Evolutionary conservation across 2,329 filamentous ascomycete genomes (phyloP).

Genomic region (Fusarium foetens): DNA sequence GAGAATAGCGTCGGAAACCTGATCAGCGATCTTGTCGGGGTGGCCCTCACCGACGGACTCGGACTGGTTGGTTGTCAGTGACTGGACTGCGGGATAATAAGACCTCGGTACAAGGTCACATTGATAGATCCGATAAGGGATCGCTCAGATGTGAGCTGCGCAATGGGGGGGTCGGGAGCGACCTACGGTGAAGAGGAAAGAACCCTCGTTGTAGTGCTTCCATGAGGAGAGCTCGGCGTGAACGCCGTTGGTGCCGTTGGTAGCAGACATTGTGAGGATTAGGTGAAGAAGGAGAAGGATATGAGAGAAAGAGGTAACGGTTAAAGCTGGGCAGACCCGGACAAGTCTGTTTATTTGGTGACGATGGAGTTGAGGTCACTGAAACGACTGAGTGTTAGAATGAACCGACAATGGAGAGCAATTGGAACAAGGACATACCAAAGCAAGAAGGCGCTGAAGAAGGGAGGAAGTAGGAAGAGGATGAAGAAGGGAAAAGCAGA

Average conservation of each 20-base stretch:
- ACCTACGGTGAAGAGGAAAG: constrained; percentile 84
- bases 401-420: not conserved
- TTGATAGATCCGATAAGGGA: constrained; percentile 1
- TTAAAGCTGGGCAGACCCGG: constrained; percentile 36
- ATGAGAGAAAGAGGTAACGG: constrained; percentile 34
- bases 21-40: constrained; percentile 97
- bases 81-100: constrained; percentile 11
- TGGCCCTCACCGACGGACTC: constrained; percentile 92
- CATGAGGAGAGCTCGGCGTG: constrained; percentile 48
- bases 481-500: constrained; percentile 41
- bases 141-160: not conserved
- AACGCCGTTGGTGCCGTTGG: constrained; percentile 56
- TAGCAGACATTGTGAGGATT: constrained; percentile 65
- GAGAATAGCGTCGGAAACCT: constrained; percentile 98
- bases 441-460: constrained; percentile 23
- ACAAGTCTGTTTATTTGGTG: constrained; percentile 36
- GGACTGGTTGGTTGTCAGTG: constrained; percentile 63
- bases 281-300: constrained; percentile 15
- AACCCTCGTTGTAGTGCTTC: constrained; percentile 69
- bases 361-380: constrained; percentile 41
- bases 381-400: constrained; percentile 30
- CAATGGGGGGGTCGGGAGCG: not conserved
- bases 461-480: constrained; percentile 25
- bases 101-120: constrained; percentile 9
- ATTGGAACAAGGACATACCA: constrained; percentile 18